Evolutionary conservation across 495 filamentous ascomycete species (phyloP).

Genomic region (Trichoderma virens): DNA sequence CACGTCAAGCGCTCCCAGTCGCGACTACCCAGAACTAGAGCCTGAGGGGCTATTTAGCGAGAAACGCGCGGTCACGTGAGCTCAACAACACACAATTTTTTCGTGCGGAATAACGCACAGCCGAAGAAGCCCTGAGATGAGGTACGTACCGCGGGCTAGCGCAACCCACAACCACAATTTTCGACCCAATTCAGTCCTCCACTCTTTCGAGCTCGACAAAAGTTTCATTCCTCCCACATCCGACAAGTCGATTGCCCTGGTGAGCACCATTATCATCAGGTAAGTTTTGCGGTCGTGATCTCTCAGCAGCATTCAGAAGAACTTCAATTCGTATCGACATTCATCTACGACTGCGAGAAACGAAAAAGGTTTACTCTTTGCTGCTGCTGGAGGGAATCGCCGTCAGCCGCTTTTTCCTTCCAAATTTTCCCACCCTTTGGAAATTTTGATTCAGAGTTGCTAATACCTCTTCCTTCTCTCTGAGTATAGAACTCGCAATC

Average conservation of each 20-base stretch:
- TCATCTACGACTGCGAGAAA: not conserved
- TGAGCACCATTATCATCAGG: slow-evolving; percentile 15
- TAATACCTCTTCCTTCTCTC: not conserved
- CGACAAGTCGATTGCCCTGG: slow-evolving; percentile 15
- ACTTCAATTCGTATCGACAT: not conserved
- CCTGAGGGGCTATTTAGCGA: not conserved
- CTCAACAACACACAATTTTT: not conserved
- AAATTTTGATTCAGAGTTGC: not conserved
- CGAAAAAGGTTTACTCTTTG: not conserved
- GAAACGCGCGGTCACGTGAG: not conserved
- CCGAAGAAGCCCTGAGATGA: slow-evolving; percentile 5
- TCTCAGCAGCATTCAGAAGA: not conserved
- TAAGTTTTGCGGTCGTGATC: not conserved
- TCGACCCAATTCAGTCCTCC: slow-evolving; percentile 5
- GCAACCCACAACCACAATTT: slow-evolving; percentile 14
- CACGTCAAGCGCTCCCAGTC: not conserved
- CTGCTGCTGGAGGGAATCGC: not conserved
- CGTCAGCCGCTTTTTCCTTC: not conserved
- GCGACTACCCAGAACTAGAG: not conserved
- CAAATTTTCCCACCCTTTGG: not conserved
- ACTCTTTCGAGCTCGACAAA: slow-evolving; percentile 10
- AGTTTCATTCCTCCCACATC: slow-evolving; percentile 12
- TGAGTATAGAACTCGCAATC: slow-evolving; percentile 34
- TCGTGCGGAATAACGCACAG: not conserved
- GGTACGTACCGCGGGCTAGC: slow-evolving; percentile 14